Evolutionary conservation across 768 basidiomycete species (phyloP), one percentile per base, ranked within the genome.

Genomic region (Fomitopsis serialis): DNA sequence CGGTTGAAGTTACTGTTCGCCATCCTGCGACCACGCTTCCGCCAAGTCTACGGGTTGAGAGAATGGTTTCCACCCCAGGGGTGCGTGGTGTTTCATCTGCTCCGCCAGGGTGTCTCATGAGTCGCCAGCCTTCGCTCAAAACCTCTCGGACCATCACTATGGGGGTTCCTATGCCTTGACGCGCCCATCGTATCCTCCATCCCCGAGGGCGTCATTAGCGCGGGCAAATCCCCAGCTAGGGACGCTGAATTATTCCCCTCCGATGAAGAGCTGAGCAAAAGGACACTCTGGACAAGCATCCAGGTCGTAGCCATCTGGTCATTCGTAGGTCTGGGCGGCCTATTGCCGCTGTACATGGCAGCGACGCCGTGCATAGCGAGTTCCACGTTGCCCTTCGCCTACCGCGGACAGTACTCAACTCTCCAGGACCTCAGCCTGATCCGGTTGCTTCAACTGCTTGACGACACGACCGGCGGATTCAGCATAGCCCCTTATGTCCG

Each of bases 371-470:
- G 90, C 69, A 69, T 88, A 34, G 79, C 80, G 7, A 62, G 81
- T 24, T 75, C 78, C 0, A 72, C 77, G 2, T 64, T 72, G 0
- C 55, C 71, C 1, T 68, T 77, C 5, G 60, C 62, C 9, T 84
- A 76, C 58, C 73, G 74, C 35, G 89, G 89, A 5, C 73, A 76
- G 6, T 84, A 80, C 53, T 85, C 87, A 2, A 80, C 79, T 0
- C 72, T 92, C 13, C 80, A 87, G 52, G 90, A 93, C 64, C 77
- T 93, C 52, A 87, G 83, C 56, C 66, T 93, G n/a, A 66, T 89
- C 32, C 80, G 89, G 2, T 76, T 92, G n/a, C 68, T 93, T 48
- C 77, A 80, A 21, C 64, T 85, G 13, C 66, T 89, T 34, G 80
- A 86, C 58, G 66, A 24, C 29, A 32, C 15, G 9, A 36, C 54